phyloP scores from a whole-genome alignment of 768 basidiomycete species.

The Rhodotorula toruloides region DNA sequence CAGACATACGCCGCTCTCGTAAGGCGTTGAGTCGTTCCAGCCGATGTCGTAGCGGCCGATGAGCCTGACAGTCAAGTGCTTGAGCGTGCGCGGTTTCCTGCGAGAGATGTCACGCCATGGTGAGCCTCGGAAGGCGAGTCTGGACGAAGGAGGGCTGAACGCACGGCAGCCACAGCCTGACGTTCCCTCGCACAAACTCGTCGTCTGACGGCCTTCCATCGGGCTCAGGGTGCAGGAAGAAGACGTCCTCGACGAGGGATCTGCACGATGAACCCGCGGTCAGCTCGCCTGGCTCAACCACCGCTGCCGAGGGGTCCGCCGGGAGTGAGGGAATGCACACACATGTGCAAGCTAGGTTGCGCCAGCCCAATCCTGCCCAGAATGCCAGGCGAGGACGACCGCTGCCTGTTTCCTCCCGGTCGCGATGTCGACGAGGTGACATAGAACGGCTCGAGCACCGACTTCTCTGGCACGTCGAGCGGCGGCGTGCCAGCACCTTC shows the following conservation, averaged over 20 bases:
- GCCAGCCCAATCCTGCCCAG: conserved; percentile 26
- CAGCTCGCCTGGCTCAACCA: neutral
- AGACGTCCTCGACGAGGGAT: conserved; percentile 30
- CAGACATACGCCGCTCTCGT: conserved; percentile 23
- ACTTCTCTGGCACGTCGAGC: conserved; percentile 4
- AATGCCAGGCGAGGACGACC: conserved; percentile 3
- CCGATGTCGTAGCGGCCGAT: conserved; percentile 31
- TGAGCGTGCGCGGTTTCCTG: conserved; percentile 27
- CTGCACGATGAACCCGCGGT: neutral
- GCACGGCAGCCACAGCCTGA: conserved; percentile 31
- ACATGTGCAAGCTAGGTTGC: conserved; percentile 19
- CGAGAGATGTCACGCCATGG: neutral
- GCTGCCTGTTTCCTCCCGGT: neutral
- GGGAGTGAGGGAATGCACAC: neutral
- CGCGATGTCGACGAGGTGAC: neutral
- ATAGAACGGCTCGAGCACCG: conserved; percentile 10
- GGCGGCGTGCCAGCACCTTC: neutral
- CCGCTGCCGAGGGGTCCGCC: neutral
- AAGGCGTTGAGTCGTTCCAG: conserved; percentile 24
- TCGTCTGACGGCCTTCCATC: conserved; percentile 21
- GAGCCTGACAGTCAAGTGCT: conserved; percentile 30
- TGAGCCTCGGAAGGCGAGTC: neutral
- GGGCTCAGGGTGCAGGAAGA: conserved; percentile 28
- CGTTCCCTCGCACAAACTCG: conserved; percentile 25
- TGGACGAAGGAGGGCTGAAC: neutral